Conservation (phyloP, 129 eudicot genomes). For the Pittosporum tobira region DNA sequence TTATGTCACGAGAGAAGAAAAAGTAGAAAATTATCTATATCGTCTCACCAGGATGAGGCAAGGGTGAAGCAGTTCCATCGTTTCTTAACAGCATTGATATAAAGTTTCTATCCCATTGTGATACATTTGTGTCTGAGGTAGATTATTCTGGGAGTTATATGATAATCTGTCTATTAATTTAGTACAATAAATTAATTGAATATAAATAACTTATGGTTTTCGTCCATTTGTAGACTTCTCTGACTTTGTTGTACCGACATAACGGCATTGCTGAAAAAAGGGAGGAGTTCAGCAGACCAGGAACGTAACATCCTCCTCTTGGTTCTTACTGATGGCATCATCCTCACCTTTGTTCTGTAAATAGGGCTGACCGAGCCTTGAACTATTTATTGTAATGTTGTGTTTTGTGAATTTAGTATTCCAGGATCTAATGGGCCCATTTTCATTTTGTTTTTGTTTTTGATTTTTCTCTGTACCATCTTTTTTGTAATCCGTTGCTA, state of each 20-base stretch:
- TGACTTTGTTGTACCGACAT: neutral
- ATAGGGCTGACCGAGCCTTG: neutral
- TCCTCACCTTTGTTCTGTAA: neutral
- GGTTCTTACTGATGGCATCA: neutral
- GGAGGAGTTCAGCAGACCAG: constrained; percentile 9
- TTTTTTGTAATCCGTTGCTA: no score
- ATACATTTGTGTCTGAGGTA: constrained; percentile 7
- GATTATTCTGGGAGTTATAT: neutral
- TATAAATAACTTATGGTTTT: no score
- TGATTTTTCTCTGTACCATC: no score
- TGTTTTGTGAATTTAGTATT: neutral
- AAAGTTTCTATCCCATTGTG: constrained; percentile 3
- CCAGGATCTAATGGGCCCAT: neutral
- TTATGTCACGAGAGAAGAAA: constrained; percentile 50
- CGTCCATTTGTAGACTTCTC: no score
- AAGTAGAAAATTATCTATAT: constrained; percentile 21
- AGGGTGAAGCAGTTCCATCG: constrained; percentile 55
- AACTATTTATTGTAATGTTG: neutral
- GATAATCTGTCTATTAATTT: no score
- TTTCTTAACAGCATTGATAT: constrained; percentile 35
- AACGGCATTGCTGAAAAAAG: neutral
- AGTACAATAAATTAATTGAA: no score
- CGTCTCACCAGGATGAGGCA: constrained; percentile 18
- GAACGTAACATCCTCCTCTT: constrained; percentile 23
- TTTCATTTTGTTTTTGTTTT: no score